phyloP scores from a whole-genome alignment of 768 basidiomycete species.

The Phylloporus rhodoxanthus region DNA sequence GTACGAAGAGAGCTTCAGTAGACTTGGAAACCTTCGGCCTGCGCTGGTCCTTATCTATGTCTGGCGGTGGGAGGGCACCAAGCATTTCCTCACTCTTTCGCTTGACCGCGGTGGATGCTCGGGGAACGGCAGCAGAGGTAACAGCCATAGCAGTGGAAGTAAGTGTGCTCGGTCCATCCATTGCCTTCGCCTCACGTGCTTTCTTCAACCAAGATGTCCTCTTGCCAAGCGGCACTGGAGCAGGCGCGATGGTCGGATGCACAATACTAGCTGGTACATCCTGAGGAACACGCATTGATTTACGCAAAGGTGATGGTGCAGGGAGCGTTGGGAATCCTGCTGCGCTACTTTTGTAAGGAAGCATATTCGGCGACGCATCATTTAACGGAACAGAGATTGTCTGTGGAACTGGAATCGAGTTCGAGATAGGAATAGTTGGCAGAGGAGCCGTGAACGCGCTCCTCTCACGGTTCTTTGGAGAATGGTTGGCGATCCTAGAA shows the following conservation, averaged over 20 bases:
- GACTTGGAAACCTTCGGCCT: conserved; percentile 47
- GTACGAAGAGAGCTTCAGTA: conserved; percentile 30
- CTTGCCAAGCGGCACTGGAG: conserved; percentile 44
- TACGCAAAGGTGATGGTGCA: conserved; percentile 62
- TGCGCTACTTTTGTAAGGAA: conserved; percentile 36
- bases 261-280: conserved; percentile 37
- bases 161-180: conserved; percentile 43
- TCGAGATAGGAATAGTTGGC: conserved; percentile 12
- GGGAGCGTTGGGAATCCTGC: conserved; percentile 59
- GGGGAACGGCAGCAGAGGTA: conserved; percentile 8
- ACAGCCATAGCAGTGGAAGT: conserved; percentile 7
- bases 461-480: conserved; percentile 6
- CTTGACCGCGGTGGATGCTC: conserved; percentile 38
- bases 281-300: conserved; percentile 50
- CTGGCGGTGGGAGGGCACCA: conserved; percentile 13
- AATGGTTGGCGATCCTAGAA: neutral
- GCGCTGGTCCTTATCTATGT: conserved; percentile 38
- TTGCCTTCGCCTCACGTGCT: conserved; percentile 65
- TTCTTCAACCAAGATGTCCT: conserved; percentile 79
- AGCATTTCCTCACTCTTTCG: conserved; percentile 59
- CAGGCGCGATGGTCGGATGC: conserved; percentile 34
- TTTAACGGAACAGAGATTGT: conserved; percentile 33
- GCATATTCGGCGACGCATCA: conserved; percentile 24
- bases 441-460: conserved; percentile 23
- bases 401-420: conserved; percentile 4